A percentile compares a stretch with the other conserved stretches of the same genome.
Evolutionary conservation across 2,329 filamentous ascomycete species (phyloP).

Genomic region (Metarhizium album): DNA sequence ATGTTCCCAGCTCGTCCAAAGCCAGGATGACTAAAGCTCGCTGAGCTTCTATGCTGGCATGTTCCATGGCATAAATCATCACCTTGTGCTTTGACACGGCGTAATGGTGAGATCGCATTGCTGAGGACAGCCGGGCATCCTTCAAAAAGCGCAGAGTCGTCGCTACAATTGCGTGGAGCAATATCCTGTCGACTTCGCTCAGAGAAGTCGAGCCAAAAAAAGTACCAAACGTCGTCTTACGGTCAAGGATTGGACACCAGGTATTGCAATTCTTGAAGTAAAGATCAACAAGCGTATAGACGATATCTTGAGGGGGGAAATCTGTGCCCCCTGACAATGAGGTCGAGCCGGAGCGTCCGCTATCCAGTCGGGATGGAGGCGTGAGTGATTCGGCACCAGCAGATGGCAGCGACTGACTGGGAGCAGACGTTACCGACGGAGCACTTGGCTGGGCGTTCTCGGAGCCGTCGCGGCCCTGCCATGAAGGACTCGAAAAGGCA

Average conservation of each 20-base stretch:
- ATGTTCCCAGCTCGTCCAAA: constrained; percentile 30
- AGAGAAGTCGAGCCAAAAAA: constrained; percentile 31
- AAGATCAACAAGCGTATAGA: constrained; percentile 48
- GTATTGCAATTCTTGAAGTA: constrained; percentile 56
- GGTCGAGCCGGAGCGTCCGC: constrained; percentile 15
- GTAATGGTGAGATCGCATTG: constrained; percentile 28
- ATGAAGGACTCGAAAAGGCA: constrained; percentile 24
- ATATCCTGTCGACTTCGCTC: constrained; percentile 27
- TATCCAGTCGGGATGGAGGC: constrained; percentile 2
- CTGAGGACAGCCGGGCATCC: constrained; percentile 25
- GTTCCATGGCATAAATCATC: constrained; percentile 31
- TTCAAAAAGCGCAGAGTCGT: constrained; percentile 31
- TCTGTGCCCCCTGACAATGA: constrained; percentile 31
- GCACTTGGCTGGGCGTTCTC: constrained; percentile 11
- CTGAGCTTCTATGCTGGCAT: constrained; percentile 27
- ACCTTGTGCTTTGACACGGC: constrained; percentile 27
- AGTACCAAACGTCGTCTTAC: constrained; percentile 28
- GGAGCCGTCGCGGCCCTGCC: constrained; percentile 18
- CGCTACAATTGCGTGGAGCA: constrained; percentile 33
- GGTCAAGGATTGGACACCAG: constrained; percentile 39
- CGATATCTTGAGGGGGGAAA: constrained; percentile 47
- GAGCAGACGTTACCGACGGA: constrained; percentile 5
- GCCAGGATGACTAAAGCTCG: constrained; percentile 30
- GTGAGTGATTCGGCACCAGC: not conserved
- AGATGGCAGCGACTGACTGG: not conserved